Base-by-base conservation (phyloP, 306 rosid species). In the Prunus kanzakura region DNA sequence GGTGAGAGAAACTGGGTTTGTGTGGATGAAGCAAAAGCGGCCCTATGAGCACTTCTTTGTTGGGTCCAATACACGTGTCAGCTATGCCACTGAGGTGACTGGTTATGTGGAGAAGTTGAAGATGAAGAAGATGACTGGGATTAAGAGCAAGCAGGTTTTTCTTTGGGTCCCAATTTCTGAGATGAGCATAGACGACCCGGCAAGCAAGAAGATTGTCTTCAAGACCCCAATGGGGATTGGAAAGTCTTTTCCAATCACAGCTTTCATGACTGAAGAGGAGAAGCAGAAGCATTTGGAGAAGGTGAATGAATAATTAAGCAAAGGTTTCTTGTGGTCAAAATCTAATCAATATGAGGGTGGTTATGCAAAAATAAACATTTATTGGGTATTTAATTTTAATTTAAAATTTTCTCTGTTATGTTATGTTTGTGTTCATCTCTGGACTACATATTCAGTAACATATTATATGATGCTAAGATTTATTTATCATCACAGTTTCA, bases 71-170 rank as follows among this genome's bases (percentile, higher is more conserved):
- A 76, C 88, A 3, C 56, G 81, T 11, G 97, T 92, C 19, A 87
- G 89, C 61, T 90, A 92, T 64, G 89, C 89, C 3, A n/a, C 47
- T 1, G 97, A 92, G 77, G 97, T 92, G 46, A 90, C 97, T 4
- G 88, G 83, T 0, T 90, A 90, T 56, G 93, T 92, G 29, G 97
- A 90, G 79, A 92, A 88, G 82, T 62, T 47, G 1, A 87, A 29
- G 92, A 92, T 92, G 96, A 90, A 87, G 90, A 88, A 86, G 88
- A 89, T 92, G 96, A 88, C 67, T 0, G 97, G 97, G 4, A 79
- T 92, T 7, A 92, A 92, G 87, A 92, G 88, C 86, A 90, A 82
- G 80, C 93, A 92, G 75, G 15, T 90, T 77, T 56, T 92, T 71
- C 23, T 92, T 3, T 92, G 97, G 97, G 96, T 92, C 30, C 91